phyloP scores from a whole-genome alignment of 768 basidiomycete genomes.

The Ramaria sp. region DNA sequence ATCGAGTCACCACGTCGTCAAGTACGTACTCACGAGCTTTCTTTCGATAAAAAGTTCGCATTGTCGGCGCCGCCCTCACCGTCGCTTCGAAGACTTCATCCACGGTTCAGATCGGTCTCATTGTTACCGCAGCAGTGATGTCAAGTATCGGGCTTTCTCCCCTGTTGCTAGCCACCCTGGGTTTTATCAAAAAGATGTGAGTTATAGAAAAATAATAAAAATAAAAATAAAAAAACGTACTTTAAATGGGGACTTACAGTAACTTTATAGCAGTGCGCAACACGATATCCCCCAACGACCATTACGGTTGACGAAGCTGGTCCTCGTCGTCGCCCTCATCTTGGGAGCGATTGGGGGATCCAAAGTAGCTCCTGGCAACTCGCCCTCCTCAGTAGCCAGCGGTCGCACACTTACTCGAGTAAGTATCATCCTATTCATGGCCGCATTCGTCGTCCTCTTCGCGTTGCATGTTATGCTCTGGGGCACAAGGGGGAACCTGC shows the following conservation, averaged over 20 bases:
- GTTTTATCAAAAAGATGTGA: slow-evolving; percentile 25
- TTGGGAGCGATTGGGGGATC: slow-evolving; percentile 25
- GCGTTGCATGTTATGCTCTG: slow-evolving; percentile 7
- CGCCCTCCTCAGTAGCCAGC: slow-evolving; percentile 12
- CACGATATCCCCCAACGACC: not conserved
- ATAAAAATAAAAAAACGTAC: too few species aligned
- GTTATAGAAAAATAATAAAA: too few species aligned
- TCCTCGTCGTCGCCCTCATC: slow-evolving; percentile 19
- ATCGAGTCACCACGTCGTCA: not conserved
- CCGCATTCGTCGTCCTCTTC: slow-evolving; percentile 27
- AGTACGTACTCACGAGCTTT: not conserved
- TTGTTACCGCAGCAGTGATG: slow-evolving; percentile 39
- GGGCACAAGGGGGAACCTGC: not conserved
- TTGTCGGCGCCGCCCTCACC: slow-evolving; percentile 44
- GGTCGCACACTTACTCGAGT: slow-evolving; percentile 21
- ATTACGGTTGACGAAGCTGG: not conserved
- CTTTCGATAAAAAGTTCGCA: slow-evolving; percentile 43
- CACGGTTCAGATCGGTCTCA: slow-evolving; percentile 24
- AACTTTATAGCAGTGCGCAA: not conserved
- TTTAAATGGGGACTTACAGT: too few species aligned
- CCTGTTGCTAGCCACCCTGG: slow-evolving; percentile 26
- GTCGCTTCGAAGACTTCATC: slow-evolving; percentile 35
- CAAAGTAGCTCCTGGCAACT: slow-evolving; percentile 10
- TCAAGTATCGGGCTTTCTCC: slow-evolving; percentile 29
- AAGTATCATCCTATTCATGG: slow-evolving; percentile 24